phyloP scores from a whole-genome alignment of 2,329 filamentous ascomycete genomes.

The Clonostachys sp. region DNA sequence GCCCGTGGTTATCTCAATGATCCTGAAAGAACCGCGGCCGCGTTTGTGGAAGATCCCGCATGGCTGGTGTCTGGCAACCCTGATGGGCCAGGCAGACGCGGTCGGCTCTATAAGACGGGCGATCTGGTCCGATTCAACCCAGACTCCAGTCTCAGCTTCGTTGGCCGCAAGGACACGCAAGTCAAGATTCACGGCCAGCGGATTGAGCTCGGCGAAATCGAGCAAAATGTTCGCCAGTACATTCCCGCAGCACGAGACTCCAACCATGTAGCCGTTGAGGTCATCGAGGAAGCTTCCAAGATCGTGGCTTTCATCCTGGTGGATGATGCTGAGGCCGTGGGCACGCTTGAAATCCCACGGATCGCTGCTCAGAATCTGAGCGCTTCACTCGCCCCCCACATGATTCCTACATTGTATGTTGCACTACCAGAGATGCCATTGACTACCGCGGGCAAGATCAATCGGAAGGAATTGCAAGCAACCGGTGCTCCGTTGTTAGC shows the following conservation, averaged over 20 bases:
- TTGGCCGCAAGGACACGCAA: constrained; percentile 19
- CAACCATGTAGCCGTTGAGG: too few species aligned
- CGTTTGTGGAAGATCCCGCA: constrained; percentile 10
- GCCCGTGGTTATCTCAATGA: constrained; percentile 42
- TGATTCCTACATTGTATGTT: too few species aligned
- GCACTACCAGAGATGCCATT: too few species aligned
- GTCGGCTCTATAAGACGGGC: constrained; percentile 15
- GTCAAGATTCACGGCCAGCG: constrained; percentile 22
- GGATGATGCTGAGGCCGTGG: too few species aligned
- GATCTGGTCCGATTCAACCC: constrained; percentile 14
- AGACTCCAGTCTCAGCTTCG: constrained; percentile 13
- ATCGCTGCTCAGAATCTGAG: not conserved
- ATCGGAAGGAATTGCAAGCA: constrained; percentile 2
- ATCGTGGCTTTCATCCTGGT: too few species aligned
- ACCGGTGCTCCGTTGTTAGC: not conserved
- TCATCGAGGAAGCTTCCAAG: too few species aligned
- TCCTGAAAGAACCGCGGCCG: constrained; percentile 15
- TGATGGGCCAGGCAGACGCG: too few species aligned
- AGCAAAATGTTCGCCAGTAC: constrained; percentile 8
- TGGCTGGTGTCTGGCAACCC: constrained; percentile 6
- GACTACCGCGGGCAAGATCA: not conserved
- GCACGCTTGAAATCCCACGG: too few species aligned
- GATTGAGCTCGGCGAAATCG: constrained; percentile 19
- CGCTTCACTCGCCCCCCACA: not conserved
- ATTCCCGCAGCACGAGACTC: too few species aligned